A percentile compares a stretch with the other conserved stretches of the same genome.
Evolutionary conservation across 805 yeast genomes (phyloP).

Genomic region (Zygosaccharomyces rouxii): DNA sequence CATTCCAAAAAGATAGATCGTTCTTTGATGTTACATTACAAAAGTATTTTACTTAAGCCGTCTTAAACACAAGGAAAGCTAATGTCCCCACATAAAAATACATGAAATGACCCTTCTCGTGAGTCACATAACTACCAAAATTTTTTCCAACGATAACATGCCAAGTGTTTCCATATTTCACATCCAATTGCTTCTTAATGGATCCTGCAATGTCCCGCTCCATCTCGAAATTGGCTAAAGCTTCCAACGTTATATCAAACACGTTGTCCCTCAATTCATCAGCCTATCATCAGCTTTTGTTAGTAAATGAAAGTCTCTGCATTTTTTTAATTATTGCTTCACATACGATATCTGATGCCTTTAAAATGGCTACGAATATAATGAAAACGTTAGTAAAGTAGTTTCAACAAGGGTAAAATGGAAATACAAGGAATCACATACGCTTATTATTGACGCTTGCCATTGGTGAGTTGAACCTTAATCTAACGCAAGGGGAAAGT

Average conservation of each 20-base stretch:
- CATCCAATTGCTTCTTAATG: constrained; percentile 62
- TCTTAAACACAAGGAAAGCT: constrained; percentile 67
- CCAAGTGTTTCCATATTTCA: constrained; percentile 66
- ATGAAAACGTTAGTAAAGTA: constrained; percentile 6
- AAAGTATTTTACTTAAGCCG: constrained; percentile 39
- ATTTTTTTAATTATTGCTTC: background rate
- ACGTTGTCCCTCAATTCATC: constrained; percentile 31
- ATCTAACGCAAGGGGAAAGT: background rate
- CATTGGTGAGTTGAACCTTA: constrained; percentile 3
- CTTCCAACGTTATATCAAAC: constrained; percentile 23
- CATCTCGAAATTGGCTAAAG: constrained; percentile 21
- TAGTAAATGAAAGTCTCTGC: constrained; percentile 5
- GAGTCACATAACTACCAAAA: constrained; percentile 76
- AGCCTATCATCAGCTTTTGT: constrained; percentile 13
- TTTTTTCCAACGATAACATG: constrained; percentile 77
- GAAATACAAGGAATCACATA: constrained; percentile 1
- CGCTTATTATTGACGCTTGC: constrained; percentile 9
- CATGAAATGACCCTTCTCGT: constrained; percentile 66
- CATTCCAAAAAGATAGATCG: constrained; percentile 1
- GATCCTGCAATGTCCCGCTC: constrained; percentile 56
- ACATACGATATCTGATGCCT: constrained; percentile 35
- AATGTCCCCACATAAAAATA: constrained; percentile 66
- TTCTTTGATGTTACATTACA: constrained; percentile 1
- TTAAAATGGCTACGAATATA: constrained; percentile 21
- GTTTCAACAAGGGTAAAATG: background rate